Percentiles rank a stretch among this genome's conserved stretches.
Evolutionary conservation across 2,329 filamentous ascomycete species (phyloP).

Genomic region (Hypoxylon sp.): DNA sequence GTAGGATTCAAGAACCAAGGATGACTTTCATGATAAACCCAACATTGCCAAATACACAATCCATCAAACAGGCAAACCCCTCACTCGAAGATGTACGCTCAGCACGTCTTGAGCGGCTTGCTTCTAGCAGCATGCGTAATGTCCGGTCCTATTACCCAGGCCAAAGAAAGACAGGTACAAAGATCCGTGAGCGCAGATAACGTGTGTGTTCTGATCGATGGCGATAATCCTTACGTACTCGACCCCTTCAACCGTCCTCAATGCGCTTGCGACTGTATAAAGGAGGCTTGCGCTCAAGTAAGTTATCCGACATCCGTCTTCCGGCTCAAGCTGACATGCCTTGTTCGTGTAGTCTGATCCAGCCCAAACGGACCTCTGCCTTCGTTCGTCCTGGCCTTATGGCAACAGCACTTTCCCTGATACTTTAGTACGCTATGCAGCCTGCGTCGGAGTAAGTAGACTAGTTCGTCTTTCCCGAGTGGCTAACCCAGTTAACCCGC

Average conservation of each 20-base stretch:
- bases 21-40: background rate
- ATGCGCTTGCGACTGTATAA: slow-evolving; percentile 33
- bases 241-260: slow-evolving; percentile 34
- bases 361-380: slow-evolving; percentile 33
- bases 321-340: background rate
- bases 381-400: slow-evolving; percentile 29
- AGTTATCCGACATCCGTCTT: background rate
- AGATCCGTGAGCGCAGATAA: slow-evolving; percentile 2
- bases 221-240: slow-evolving; percentile 26
- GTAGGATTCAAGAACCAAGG: background rate
- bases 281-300: slow-evolving; percentile 27
- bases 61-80: background rate
- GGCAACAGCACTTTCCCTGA: slow-evolving; percentile 26
- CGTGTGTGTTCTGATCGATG: slow-evolving; percentile 30
- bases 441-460: slow-evolving; percentile 31
- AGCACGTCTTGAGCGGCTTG: slow-evolving; percentile 19
- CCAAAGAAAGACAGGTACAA: background rate
- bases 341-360: slow-evolving; percentile 22
- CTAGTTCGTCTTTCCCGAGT: background rate
- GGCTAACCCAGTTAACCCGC: background rate
- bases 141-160: slow-evolving; percentile 1
- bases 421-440: slow-evolving; percentile 17
- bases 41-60: background rate
- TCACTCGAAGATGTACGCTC: slow-evolving; percentile 15
- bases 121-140: slow-evolving; percentile 16